phyloP scores from a whole-genome alignment of 2,329 filamentous ascomycete species.

The Sarocladium kiliense region DNA sequence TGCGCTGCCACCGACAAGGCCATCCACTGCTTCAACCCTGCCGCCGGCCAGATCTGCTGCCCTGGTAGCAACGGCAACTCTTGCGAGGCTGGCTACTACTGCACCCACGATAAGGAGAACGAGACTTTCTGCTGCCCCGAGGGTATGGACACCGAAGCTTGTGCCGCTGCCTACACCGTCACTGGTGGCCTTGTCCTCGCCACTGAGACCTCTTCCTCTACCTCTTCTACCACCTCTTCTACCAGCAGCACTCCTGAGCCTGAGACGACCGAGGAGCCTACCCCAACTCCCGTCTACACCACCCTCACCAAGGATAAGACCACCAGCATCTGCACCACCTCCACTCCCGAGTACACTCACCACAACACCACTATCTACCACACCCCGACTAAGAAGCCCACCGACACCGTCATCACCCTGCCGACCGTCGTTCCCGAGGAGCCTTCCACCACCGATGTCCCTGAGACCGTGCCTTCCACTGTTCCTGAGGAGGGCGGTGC shows the following conservation, averaged over 20 bases:
- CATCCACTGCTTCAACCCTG: conserved; percentile 55
- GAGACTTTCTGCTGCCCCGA: conserved; percentile 59
- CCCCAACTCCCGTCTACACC: conserved; percentile 21
- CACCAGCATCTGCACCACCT: conserved; percentile 21
- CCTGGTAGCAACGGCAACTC: conserved; percentile 52
- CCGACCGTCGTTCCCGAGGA: conserved; percentile 24
- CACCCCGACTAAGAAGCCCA: conserved; percentile 22
- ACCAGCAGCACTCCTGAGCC: conserved; percentile 22
- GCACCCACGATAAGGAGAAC: conserved; percentile 45
- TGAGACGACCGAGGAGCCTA: conserved; percentile 18
- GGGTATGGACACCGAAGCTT: conserved; percentile 45
- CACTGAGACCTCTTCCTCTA: conserved; percentile 23
- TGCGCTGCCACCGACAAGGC: conserved; percentile 44
- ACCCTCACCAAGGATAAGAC: conserved; percentile 20
- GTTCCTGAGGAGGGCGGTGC: conserved; percentile 22
- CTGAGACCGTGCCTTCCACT: conserved; percentile 16
- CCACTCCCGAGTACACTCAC: conserved; percentile 19
- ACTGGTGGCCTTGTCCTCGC: conserved; percentile 37
- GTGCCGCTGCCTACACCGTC: conserved; percentile 48
- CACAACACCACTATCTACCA: conserved; percentile 19
- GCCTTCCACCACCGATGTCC: conserved; percentile 18
- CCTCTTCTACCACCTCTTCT: conserved; percentile 21
- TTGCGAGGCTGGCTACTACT: conserved; percentile 58
- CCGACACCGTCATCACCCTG: neutral
- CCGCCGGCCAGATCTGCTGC: conserved; percentile 51